These are phyloP conservation scores for Arthrobotrys megalospora DNA, from an alignment of 2,329 filamentous ascomycete genomes.

Conservation along the genomic window DNA sequence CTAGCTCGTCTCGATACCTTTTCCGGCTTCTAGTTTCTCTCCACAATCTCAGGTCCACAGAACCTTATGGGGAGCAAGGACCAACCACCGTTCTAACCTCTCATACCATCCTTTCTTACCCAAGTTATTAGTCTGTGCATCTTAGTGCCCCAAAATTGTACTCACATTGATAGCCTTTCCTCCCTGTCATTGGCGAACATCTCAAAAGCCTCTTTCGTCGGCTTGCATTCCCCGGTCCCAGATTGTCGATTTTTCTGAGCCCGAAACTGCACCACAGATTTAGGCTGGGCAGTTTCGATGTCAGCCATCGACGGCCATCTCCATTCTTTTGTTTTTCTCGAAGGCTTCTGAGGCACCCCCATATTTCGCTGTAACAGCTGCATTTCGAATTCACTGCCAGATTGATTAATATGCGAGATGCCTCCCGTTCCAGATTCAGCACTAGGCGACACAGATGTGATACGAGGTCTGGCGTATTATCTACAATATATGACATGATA, in stretches of 20 bases:
- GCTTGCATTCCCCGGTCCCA: slow-evolving; percentile 60
- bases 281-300: slow-evolving; percentile 46
- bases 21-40: slow-evolving; percentile 24
- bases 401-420: slow-evolving; percentile 47
- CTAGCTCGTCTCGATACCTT: slow-evolving; percentile 22
- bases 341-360: slow-evolving; percentile 3
- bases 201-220: slow-evolving; percentile 46
- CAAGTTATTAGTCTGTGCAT: slow-evolving; percentile 51
- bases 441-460: slow-evolving; percentile 44
- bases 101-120: slow-evolving; percentile 41
- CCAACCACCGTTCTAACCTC: slow-evolving; percentile 44
- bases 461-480: slow-evolving; percentile 34
- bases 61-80: slow-evolving; percentile 44
- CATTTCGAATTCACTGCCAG: slow-evolving; percentile 15
- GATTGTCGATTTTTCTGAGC: slow-evolving; percentile 43
- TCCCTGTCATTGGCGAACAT: slow-evolving; percentile 43
- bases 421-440: slow-evolving; percentile 57
- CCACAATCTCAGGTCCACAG: slow-evolving; percentile 31
- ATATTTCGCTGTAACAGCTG: slow-evolving; percentile 20
- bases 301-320: slow-evolving; percentile 22
- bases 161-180: slow-evolving; percentile 39
- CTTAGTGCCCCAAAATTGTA: slow-evolving; percentile 37
- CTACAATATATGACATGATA: slow-evolving; percentile 7
- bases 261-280: slow-evolving; percentile 51
- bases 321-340: slow-evolving; percentile 18